Conservation (phyloP, 805 yeast species). For the Saccharomycopsis fibuligera region DNA sequence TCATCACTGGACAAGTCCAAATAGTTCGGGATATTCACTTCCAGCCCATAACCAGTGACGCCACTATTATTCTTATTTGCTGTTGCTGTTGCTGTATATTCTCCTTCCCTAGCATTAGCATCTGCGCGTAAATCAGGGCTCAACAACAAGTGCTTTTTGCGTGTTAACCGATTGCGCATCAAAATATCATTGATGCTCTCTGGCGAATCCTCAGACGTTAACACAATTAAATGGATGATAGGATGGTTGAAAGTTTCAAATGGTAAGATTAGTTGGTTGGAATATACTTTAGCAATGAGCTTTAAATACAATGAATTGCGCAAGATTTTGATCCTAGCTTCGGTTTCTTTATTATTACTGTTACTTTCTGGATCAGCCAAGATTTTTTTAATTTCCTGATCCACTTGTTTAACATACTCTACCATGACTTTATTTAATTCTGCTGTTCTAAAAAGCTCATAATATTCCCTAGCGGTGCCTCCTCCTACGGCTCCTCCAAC, state of each 20-base stretch:
- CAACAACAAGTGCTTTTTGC: slow-evolving; percentile 17
- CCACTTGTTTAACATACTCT: slow-evolving; percentile 4
- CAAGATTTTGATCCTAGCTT: slow-evolving; percentile 2
- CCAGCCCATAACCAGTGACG: background rate
- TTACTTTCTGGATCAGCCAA: background rate
- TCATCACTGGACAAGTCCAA: slow-evolving; percentile 19
- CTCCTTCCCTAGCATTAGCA: background rate
- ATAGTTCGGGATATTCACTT: slow-evolving; percentile 11
- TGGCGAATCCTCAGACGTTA: slow-evolving; percentile 12
- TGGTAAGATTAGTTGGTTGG: slow-evolving; percentile 16
- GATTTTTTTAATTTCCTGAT: slow-evolving; percentile 4
- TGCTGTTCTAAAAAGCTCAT: slow-evolving; percentile 9
- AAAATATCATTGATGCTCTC: slow-evolving; percentile 12
- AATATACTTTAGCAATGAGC: slow-evolving; percentile 8
- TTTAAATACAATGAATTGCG: slow-evolving; percentile 8
- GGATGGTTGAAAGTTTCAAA: slow-evolving; percentile 22
- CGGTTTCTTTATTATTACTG: background rate
- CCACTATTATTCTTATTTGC: background rate
- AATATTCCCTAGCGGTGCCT: background rate
- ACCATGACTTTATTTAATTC: slow-evolving; percentile 10
- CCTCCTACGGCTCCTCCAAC: background rate
- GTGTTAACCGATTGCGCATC: slow-evolving; percentile 6
- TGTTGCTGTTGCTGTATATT: background rate
- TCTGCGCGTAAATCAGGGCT: slow-evolving; percentile 7
- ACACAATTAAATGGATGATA: slow-evolving; percentile 14